Evolutionary conservation across 1,284 basidiomycete species (phyloP), one percentile per base, ranked within the genome.

Genomic region (Phlebopus sp.): DNA sequence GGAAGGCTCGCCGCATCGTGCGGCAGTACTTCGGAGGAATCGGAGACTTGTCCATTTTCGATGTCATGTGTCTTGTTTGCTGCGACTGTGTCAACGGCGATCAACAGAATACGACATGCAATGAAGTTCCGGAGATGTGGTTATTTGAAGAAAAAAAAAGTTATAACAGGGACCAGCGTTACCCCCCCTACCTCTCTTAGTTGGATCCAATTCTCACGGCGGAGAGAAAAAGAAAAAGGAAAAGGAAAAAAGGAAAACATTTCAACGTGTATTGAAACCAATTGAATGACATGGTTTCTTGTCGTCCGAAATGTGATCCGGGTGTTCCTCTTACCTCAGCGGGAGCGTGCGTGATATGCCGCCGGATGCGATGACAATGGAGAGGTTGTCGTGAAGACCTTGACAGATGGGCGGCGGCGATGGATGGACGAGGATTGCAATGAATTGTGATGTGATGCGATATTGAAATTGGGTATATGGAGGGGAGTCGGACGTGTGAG

Each of bases 61-160:
- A 66, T 61, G 41, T 6, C 39, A 52, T 54, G 37, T 53, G 55
- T 66, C 56, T 64, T 53, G 66, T 53, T 62, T 64, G 55, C 57
- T 56, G 51, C 25, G 53, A 54, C 56, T 42, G 53, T 58, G 57
- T 59, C 52, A 54, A 66, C 63, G 63, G 63, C 59, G 63, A 64
- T 64, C 67, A 68, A 67, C 50, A 50, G 51, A 60, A 59, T 64
- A 64, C 64, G 63, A 65, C 61, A 60, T 64, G 42, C 37, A 44
- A 44, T 44, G 51, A 29, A 54, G 59, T 60, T 64, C 63, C 62
- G 50, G 47, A 60, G 53, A 64, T 56, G 51, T 37, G 51, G 44
- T 51, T 37, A 37, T 43, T 42, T 42, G 27, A 19, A 34, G 31
- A 29, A 29, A 31, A 34, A 39, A 29, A 29, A 31, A 44, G 19